A percentile compares a stretch with the other conserved stretches of the same genome.
Evolutionary conservation across 2,329 filamentous ascomycete species (phyloP).

Genomic region (Hypoxylon sp.): DNA sequence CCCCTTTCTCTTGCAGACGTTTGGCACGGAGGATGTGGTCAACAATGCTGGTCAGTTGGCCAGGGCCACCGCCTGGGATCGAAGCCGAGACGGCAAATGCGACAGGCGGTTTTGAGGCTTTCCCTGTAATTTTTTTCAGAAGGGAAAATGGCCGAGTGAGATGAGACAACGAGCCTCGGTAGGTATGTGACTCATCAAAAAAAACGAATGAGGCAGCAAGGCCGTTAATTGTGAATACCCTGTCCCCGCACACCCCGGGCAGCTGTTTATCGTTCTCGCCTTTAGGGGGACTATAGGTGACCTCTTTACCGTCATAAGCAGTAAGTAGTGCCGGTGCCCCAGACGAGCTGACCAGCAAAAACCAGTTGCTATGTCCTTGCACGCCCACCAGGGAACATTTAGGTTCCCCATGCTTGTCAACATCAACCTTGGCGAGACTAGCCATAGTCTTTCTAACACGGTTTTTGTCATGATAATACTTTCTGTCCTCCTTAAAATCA

Average conservation of each 20-base stretch:
- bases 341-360: conserved; percentile 11
- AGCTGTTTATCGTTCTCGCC: neutral
- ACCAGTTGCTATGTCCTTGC: too few relatives aligned
- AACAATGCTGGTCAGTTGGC: conserved; percentile 12
- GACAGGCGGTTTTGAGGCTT: conserved; percentile 9
- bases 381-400: too few relatives aligned
- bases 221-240: conserved; percentile 12
- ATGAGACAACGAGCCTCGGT: conserved; percentile 12
- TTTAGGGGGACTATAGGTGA: too few relatives aligned
- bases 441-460: too few relatives aligned
- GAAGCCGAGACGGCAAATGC: conserved; percentile 12
- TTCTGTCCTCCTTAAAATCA: conserved; percentile 7
- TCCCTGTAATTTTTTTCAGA: conserved; percentile 5
- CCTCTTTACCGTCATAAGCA: too few relatives aligned
- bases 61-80: conserved; percentile 5
- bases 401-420: too few relatives aligned
- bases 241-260: neutral
- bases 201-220: conserved; percentile 18
- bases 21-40: conserved; percentile 11
- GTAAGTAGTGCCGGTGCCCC: too few relatives aligned
- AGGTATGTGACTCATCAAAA: conserved; percentile 15
- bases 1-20: neutral
- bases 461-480: neutral
- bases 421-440: too few relatives aligned
- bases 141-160: conserved; percentile 10